These are phyloP conservation scores for Aphanomyces astaci DNA, from an alignment of 352 stramenopile species.

Conservation along the genomic window DNA sequence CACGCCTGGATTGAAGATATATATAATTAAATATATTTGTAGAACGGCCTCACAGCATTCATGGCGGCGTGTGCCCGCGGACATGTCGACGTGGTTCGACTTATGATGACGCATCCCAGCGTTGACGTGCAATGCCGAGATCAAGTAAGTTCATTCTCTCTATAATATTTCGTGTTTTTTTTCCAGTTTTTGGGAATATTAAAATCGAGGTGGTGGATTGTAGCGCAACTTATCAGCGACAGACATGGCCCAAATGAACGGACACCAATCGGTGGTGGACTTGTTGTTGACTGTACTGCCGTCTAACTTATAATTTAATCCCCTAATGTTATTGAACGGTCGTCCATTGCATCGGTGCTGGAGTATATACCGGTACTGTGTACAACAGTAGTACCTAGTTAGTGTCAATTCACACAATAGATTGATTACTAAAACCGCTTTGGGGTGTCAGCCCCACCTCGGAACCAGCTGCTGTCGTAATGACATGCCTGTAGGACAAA, in stretches of 20 bases:
- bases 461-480: too few species aligned
- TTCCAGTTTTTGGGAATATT: neutral
- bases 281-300: neutral
- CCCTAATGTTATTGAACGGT: neutral
- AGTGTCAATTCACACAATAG: too few species aligned
- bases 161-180: too few species aligned
- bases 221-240: neutral
- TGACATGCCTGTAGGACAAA: too few species aligned
- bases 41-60: neutral
- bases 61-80: neutral
- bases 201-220: neutral
- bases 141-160: neutral
- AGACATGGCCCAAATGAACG: neutral
- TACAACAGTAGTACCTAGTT: too few species aligned
- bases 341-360: neutral
- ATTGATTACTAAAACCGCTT: too few species aligned
- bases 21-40: neutral
- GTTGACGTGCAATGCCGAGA: neutral
- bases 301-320: neutral
- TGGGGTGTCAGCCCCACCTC: too few species aligned
- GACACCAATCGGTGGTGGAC: neutral
- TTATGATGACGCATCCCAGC: neutral
- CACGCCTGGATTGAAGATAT: neutral
- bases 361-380: too few species aligned
- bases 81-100: neutral